Base-by-base conservation (phyloP, 495 filamentous ascomycete species). In the Penicillium angulare region DNA sequence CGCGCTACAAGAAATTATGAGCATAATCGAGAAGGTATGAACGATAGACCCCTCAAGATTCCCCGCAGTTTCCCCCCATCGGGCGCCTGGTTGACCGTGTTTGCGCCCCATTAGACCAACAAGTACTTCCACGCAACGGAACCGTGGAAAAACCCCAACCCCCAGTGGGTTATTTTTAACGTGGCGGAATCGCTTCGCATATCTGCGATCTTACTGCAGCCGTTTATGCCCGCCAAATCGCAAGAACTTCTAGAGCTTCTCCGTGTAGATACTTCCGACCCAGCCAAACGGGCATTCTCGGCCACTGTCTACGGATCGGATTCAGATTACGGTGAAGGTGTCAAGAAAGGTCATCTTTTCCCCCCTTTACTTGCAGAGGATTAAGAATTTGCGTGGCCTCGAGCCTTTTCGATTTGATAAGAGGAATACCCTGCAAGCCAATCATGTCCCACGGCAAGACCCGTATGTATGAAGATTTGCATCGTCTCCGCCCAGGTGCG, bases 171-270 rank as follows among this genome's bases (percentile, higher is more conserved):
- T 33, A 69, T 98, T 34, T 96, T 81, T 63, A 75, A 87, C 27
- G 74, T 77, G 43, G 82, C 83, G 2, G 93, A 98, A 64, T 80
- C 84, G n/a, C 63, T 97, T 34, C 85, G 93, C 17, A 80, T 97
- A 27, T 68, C 73, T 3, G 90, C 85, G 7, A 96, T 97, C 47
- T 71, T 97, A 29, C 72, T 98, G 23, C 92, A 96, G 66, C 91
- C 93, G 3, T 91, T 87, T 61, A 91, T 97, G 79, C 93, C 93
- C 3, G 75, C 67, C n/a, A 96, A 92, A 66, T 77, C 88, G 38
- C 64, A 69, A 27, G 75, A 85, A 56, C 60, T 97, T 38, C 77
- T 97, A 9, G 88, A 96, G 61, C 78, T 80, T 57, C 72, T 98
- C 3, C 84, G 87, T 8, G 90, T 97, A 15, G 69, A 73, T n/a